Evolutionary conservation across 192 early-diverging fungal genomes (phyloP), one percentile per base, ranked within the genome.

Genomic region (Pilaira anomala): DNA sequence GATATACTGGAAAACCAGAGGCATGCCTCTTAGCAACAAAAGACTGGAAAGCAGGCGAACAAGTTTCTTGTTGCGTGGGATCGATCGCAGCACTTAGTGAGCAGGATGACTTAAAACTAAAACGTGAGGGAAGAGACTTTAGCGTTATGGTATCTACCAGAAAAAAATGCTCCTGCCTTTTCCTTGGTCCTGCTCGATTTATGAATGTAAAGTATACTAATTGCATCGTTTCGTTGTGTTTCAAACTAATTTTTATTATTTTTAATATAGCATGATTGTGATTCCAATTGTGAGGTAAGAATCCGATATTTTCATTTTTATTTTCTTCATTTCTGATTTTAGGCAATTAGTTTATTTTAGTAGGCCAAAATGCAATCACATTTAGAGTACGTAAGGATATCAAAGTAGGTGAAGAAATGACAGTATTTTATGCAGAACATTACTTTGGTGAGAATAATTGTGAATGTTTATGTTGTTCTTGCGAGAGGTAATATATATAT

Each of bases 181-280:
- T 85, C 50, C 67, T 87, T 3, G 85, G 85, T 13, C 85, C 85
- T 18, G 85, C 81, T 3, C 73, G 85, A 21, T 87, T 87, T 68
- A 80, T 87, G 9, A 87, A 87, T 50, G 80, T 82, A 80, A 69
- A 72, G 41, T 25, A n/a, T n/a, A n/a, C 46, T 24, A 36, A 60
- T 1, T 39, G 29, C 33, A n/a, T n/a, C n/a, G n/a, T n/a, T n/a
- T n/a, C n/a, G n/a, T n/a, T n/a, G n/a, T n/a, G n/a, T n/a, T n/a
- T n/a, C n/a, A n/a, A n/a, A n/a, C n/a, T 33, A 26, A 52, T 63
- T 8, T 62, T 26, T 67, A 42, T 60, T 51, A 0, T 57, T 28
- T 25, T 59, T 70, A n/a, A n/a, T n/a, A n/a, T n/a, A 84, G 83
- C 85, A 86, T 68, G 85, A 86, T 39, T 86, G 85, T 58, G 63